These are phyloP conservation scores for Tephrocybe rancida DNA, from an alignment of 768 basidiomycete species.

Conservation along the genomic window DNA sequence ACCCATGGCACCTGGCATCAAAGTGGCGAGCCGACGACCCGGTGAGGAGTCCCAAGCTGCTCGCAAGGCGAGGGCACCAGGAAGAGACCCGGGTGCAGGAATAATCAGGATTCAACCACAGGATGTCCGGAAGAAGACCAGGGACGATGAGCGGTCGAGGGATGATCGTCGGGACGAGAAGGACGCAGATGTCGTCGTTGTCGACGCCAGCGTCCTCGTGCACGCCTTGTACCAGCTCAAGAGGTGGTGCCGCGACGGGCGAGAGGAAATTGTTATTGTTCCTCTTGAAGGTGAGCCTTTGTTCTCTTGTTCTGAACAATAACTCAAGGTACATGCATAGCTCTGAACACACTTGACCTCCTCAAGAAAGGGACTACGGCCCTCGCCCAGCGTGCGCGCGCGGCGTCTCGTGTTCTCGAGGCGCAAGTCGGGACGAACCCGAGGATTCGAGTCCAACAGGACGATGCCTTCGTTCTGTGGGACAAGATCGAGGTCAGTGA, in stretches of 20 bases:
- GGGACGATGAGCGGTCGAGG: slow-evolving; percentile 27
- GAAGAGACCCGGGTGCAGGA: slow-evolving; percentile 2
- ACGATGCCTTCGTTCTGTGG: slow-evolving; percentile 84
- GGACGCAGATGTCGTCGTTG: slow-evolving; percentile 75
- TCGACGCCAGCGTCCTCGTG: slow-evolving; percentile 83
- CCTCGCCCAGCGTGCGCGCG: slow-evolving; percentile 80
- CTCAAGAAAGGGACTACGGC: slow-evolving; percentile 87
- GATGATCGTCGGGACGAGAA: slow-evolving; percentile 35
- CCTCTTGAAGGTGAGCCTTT: slow-evolving; percentile 80
- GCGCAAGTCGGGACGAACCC: slow-evolving; percentile 83
- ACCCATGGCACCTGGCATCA: slow-evolving; percentile 31
- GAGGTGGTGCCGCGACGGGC: slow-evolving; percentile 77
- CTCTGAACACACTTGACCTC: slow-evolving; percentile 87
- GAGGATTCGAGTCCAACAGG: slow-evolving; percentile 79
- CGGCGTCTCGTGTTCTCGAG: slow-evolving; percentile 88
- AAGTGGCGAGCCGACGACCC: slow-evolving; percentile 32
- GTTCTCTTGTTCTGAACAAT: neutral
- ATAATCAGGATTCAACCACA: slow-evolving; percentile 15
- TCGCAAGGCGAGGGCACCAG: slow-evolving; percentile 16
- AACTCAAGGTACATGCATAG: slow-evolving; percentile 38
- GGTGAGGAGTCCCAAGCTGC: slow-evolving; percentile 22
- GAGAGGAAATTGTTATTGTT: slow-evolving; percentile 78
- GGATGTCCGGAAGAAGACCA: slow-evolving; percentile 26
- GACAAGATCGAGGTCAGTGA: slow-evolving; percentile 65
- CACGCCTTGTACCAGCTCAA: slow-evolving; percentile 79